Conservation (phyloP, 257 asterid species). For the Solanum microdontum region DNA sequence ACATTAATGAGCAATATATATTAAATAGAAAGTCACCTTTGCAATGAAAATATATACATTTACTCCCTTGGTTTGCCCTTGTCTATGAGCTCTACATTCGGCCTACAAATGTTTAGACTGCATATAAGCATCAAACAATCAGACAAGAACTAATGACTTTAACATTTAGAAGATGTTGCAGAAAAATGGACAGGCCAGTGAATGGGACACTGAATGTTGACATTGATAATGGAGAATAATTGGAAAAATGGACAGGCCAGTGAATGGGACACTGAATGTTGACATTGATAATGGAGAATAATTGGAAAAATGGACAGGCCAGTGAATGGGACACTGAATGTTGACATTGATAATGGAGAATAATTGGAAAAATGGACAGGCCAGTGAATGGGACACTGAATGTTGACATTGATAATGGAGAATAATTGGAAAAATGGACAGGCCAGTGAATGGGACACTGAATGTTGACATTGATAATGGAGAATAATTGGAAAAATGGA, state of each 20-base stretch:
- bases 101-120: conserved; percentile 46
- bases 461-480: too few species aligned
- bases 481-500: too few species aligned
- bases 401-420: too few species aligned
- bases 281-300: too few species aligned
- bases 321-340: too few species aligned
- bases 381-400: too few species aligned
- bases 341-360: too few species aligned
- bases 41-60: conserved; percentile 86
- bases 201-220: not conserved
- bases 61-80: conserved; percentile 78
- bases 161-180: not conserved
- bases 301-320: too few species aligned
- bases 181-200: not conserved
- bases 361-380: too few species aligned
- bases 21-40: conserved; percentile 34
- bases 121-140: conserved; percentile 14
- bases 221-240: not conserved
- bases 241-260: not conserved
- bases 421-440: too few species aligned
- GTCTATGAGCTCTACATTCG: conserved; percentile 96
- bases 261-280: too few species aligned
- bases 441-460: too few species aligned
- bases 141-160: not conserved
- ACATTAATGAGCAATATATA: not conserved